Conservation (phyloP, 192 early-diverging fungal species). For the Coemansia sp. region DNA sequence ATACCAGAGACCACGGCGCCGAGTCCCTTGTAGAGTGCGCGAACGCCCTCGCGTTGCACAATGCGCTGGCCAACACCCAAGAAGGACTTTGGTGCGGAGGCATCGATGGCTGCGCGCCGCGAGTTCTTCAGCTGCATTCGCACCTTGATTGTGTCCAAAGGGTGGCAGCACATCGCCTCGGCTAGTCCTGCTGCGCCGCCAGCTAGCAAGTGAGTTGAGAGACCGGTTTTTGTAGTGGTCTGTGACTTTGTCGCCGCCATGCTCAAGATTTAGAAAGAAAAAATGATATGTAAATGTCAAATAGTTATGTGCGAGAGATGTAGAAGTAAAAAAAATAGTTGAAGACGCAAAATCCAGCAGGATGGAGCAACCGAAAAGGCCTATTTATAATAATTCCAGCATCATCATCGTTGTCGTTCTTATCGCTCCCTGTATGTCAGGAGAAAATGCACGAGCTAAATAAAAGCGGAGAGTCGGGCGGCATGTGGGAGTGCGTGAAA, state of each 20-base stretch:
- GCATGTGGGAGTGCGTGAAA: constrained; percentile 8
- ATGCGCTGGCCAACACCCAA: constrained; percentile 85
- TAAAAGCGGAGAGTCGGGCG: background rate
- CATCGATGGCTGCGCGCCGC: constrained; percentile 18
- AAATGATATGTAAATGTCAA: background rate
- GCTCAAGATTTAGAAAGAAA: background rate
- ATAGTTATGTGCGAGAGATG: background rate
- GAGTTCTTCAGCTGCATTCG: constrained; percentile 89
- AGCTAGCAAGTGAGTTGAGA: constrained; percentile 79
- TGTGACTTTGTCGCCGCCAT: constrained; percentile 14
- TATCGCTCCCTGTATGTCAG: background rate
- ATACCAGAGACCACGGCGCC: constrained; percentile 96
- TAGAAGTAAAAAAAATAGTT: background rate
- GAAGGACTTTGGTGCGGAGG: constrained; percentile 60
- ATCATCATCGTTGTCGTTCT: background rate
- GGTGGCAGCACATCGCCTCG: constrained; percentile 89
- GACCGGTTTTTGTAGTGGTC: constrained; percentile 56
- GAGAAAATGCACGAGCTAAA: background rate
- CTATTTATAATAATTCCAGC: background rate
- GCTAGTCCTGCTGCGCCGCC: constrained; percentile 91
- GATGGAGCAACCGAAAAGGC: background rate
- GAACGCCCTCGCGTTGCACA: constrained; percentile 80
- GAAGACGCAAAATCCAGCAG: background rate
- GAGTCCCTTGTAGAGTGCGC: constrained; percentile 95
- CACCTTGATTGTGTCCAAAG: constrained; percentile 97